phyloP scores from a whole-genome alignment of 352 stramenopile species.

The Proteromonas lacertae region DNA sequence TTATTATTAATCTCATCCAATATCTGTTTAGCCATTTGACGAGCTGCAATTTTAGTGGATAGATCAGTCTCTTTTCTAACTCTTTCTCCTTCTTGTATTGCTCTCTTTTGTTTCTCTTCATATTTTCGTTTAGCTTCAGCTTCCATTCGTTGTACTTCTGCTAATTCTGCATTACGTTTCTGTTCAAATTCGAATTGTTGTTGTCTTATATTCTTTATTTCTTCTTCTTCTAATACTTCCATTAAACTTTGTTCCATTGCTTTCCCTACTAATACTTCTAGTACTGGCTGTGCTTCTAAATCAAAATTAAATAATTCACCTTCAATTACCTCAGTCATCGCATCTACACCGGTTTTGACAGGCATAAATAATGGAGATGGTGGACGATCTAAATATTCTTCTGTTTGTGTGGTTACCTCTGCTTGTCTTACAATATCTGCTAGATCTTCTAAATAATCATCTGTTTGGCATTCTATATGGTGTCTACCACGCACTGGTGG shows the following conservation, averaged over 20 bases:
- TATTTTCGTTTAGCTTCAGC: slow-evolving; percentile 50
- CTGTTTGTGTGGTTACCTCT: slow-evolving; percentile 52
- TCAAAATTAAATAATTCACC: slow-evolving; percentile 76
- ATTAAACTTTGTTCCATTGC: slow-evolving; percentile 60
- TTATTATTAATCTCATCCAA: slow-evolving; percentile 33
- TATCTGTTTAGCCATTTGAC: slow-evolving; percentile 45
- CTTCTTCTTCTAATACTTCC: slow-evolving; percentile 63
- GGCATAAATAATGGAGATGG: slow-evolving; percentile 37
- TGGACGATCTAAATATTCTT: slow-evolving; percentile 39
- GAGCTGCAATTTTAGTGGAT: slow-evolving; percentile 52
- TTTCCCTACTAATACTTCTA: slow-evolving; percentile 71
- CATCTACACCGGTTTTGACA: slow-evolving; percentile 38
- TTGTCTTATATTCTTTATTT: slow-evolving; percentile 39
- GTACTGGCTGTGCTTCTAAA: slow-evolving; percentile 56
- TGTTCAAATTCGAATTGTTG: slow-evolving; percentile 61
- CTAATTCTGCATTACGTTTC: slow-evolving; percentile 49
- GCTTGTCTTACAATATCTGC: slow-evolving; percentile 42
- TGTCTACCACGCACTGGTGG: slow-evolving; percentile 31
- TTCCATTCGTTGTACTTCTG: slow-evolving; percentile 61
- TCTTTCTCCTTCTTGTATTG: slow-evolving; percentile 27
- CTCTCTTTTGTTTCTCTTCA: slow-evolving; percentile 41
- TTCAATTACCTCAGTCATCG: slow-evolving; percentile 45
- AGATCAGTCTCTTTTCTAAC: slow-evolving; percentile 30
- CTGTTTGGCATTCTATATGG: slow-evolving; percentile 69
- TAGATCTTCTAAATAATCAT: slow-evolving; percentile 66